Percentiles rank a stretch among this genome's conserved stretches.
phyloP scores from a whole-genome alignment of 1,139 yeast genomes.

The Blastobotrys capitulatus region DNA sequence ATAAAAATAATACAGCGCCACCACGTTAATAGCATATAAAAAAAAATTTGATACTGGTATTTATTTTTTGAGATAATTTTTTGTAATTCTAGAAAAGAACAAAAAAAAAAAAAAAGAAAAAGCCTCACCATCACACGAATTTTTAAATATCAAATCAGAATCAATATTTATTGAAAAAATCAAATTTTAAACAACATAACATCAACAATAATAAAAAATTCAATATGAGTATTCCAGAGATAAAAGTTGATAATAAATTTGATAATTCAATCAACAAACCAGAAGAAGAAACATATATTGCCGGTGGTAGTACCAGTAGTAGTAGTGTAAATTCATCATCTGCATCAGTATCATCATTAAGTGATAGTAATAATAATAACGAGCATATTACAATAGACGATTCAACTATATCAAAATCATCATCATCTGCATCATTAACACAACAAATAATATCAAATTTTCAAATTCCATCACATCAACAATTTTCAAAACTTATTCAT shows the following conservation, averaged over 20 bases:
- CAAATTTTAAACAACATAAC: no score
- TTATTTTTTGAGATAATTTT: no score
- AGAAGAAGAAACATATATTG: neutral
- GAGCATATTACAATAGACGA: neutral
- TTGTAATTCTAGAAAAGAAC: no score
- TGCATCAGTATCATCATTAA: neutral
- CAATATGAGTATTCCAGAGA: slow-evolving; percentile 1
- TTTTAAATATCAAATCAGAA: no score
- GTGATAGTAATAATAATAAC: neutral
- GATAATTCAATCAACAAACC: neutral
- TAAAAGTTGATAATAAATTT: neutral
- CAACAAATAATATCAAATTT: slow-evolving; percentile 7
- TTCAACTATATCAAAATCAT: neutral
- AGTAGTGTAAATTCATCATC: neutral
- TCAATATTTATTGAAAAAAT: no score
- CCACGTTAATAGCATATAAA: no score
- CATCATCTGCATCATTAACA: slow-evolving; percentile 14
- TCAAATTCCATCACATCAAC: slow-evolving; percentile 31
- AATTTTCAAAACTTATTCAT: slow-evolving; percentile 49
- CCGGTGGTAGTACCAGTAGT: neutral
- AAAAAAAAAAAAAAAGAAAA: no score
- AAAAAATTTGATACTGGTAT: no score
- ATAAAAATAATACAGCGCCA: no score
- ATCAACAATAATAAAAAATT: neutral
- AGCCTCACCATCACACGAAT: no score